Conservation (phyloP, 2,329 filamentous ascomycete genomes). For the Ampelomyces quisqualis region DNA sequence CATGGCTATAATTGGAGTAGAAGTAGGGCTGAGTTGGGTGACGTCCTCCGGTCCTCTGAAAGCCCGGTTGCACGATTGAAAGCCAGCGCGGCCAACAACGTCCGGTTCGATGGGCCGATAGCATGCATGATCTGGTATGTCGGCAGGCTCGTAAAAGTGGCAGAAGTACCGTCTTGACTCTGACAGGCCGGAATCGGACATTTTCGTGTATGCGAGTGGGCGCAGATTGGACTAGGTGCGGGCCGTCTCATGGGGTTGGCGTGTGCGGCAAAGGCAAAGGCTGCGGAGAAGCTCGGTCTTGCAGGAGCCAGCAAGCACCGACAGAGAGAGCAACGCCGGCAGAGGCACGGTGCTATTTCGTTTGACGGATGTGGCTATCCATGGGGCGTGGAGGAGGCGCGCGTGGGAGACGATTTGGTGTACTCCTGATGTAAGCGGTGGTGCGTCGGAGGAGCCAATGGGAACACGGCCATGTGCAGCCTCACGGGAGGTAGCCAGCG, state of each 20-base stretch:
- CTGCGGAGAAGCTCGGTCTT: conserved; percentile 32
- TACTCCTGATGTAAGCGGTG: conserved; percentile 15
- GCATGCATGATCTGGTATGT: not conserved
- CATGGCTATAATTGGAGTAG: conserved; percentile 4
- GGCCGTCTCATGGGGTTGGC: conserved; percentile 11
- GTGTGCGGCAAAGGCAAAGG: conserved; percentile 17
- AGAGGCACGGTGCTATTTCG: conserved; percentile 1
- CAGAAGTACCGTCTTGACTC: not conserved
- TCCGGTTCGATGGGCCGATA: not conserved
- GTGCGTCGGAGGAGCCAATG: conserved; percentile 29
- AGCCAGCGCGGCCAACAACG: too few species aligned
- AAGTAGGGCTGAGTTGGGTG: conserved; percentile 10
- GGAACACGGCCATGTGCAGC: conserved; percentile 22
- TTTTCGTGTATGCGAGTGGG: not conserved
- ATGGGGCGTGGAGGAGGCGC: conserved; percentile 17
- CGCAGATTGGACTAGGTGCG: conserved; percentile 16
- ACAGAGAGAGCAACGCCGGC: not conserved
- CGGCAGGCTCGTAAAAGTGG: not conserved
- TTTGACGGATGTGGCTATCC: conserved; percentile 12
- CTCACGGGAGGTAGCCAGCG: conserved; percentile 21
- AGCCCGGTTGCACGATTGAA: too few species aligned
- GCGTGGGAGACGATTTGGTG: conserved; percentile 7
- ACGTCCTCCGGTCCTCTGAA: conserved; percentile 5
- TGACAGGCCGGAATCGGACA: not conserved
- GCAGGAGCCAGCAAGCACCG: conserved; percentile 4